Evolutionary conservation across 2,329 filamentous ascomycete genomes (phyloP), one percentile per base, ranked within the genome.

Genomic region (Botrytis fabae): DNA sequence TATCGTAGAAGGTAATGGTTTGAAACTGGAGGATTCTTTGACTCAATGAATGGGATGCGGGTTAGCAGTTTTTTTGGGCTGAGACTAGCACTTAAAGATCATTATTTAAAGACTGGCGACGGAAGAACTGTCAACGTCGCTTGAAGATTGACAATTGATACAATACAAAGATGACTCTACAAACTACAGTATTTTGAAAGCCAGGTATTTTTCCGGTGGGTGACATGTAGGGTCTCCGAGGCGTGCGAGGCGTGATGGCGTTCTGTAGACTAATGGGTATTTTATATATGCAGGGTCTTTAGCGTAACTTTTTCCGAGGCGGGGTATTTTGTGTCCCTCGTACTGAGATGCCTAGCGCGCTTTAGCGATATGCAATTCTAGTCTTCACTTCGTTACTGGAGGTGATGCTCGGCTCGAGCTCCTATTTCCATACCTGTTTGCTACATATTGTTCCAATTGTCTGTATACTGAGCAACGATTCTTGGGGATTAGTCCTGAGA

Each of bases 171-270:
- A 44, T 35, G 20, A 28, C 28, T 70, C 7, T 32, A 63, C 42
- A 40, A 10, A 40, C 7, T 28, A 22, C 10, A 40, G 32, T 7
- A 6, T n/a, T 12, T 51, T 51, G 4, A 10, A 14, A 51, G 9
- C 9, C 22, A 51, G 22, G 10, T 70, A 20, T 28, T 70, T 40
- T 70, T 70, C 69, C 69, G 69, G 12, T 20, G 7, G 35, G 14
- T 70, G 16, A 28, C 9, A 51, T 14, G 42, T 40, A 40, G 59
- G 59, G 22, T 38, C 4, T 25, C 16, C 38, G 28, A 57, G 25
- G 25, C 18, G 35, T 42, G 46, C 18, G n/a, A n/a, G 25, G 16
- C 14, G 22, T 51, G 25, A 70, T 60, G 22, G 68, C 22, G 57
- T 51, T 38, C 16, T 70, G 14, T 32, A n/a, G 20, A 22, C 42